Evolutionary conservation across 768 basidiomycete species (phyloP), one percentile per base, ranked within the genome.

Genomic region (Cystofilobasidium ferigula): DNA sequence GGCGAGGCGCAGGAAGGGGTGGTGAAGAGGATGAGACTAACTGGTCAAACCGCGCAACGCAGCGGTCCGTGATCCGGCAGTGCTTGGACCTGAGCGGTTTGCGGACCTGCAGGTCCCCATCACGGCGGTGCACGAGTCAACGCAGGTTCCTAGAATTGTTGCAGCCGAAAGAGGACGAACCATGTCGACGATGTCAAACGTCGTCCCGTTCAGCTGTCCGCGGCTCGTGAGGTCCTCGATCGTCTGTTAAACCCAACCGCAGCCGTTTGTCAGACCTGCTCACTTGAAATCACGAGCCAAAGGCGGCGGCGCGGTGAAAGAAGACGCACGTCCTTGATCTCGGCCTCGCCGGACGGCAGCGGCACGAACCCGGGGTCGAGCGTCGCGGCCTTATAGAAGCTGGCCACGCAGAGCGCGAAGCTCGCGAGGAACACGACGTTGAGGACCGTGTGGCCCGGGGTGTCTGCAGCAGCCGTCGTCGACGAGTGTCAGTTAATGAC

Each of bases 121-220:
- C 40, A 18, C 6, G 35, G 28, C 13, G 34, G 14, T 26, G 42
- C 24, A 16, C 14, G 4, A 32, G 54, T 42, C 35, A 57, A 38
- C 38, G 20, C 51, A 18, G 18, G 26, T n/a, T n/a, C n/a, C n/a
- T n/a, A n/a, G n/a, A n/a, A n/a, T n/a, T n/a, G n/a, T n/a, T n/a
- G n/a, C n/a, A n/a, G n/a, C n/a, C n/a, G n/a, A n/a, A n/a, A n/a
- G n/a, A n/a, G n/a, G n/a, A n/a, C n/a, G n/a, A n/a, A 86, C 87
- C 90, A 98, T 90, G 77, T 94, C 98, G 67, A 86, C 83, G 59
- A 99, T 86, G 72, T 95, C 98, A 76, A 98, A 98, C 13, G 91
- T 91, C 74, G 92, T 91, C 0, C 94, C 93, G 74, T 97, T 98
- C 32, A 99, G 78, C 22, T 86, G 80, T 20, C 92, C 90, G 72